Evolutionary conservation across 164 flowering plant species (phyloP), one percentile per base, ranked within the genome.

Genomic region (Magnolia kwangsiensis): DNA sequence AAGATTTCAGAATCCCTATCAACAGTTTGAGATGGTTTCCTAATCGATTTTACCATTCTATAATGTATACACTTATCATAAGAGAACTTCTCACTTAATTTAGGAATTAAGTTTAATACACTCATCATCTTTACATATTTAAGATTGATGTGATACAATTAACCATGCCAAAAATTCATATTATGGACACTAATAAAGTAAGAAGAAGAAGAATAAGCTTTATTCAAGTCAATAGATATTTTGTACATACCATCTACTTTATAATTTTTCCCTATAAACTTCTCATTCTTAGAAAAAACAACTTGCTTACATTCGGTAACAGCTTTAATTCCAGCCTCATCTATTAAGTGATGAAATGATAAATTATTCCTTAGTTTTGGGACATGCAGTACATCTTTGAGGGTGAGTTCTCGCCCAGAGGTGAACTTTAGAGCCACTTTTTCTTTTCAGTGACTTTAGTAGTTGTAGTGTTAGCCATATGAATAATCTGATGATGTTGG

Each of bases 261-360:
- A 72, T 63, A 75, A 1, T 63, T 64, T 20, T 81, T 81, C 16
- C 83, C 64, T 14, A 78, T 61, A 67, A 75, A 81, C 2, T 7
- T 51, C 1, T 4, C 61, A 72, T 66, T 67, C 45, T 74, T 80
- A 7, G 77, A 69, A 1, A 80, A 63, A 14, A 74, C 69, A 49
- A 63, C 8, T 23, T 69, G 50, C 24, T 45, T 58, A n/a, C 49
- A 72, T 21, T 69, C 77, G 0, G 69, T 20, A 13, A 50, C 59
- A 19, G 55, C 50, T 63, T 68, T 73, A 51, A 72, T 59, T 13
- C 77, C 67, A 18, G 8, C 24, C 19, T 76, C 68, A 23, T 37
- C 61, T 73, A 64, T 7, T 7, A 66, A 13, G 9, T 11, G 58
- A 72, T 37, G 16, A 31, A 19, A 79, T 1, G 76, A 59, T 29